A percentile compares a stretch with the other conserved stretches of the same genome.
Conservation (phyloP, 345 rosid genomes). For the Kernera saxatilis region DNA sequence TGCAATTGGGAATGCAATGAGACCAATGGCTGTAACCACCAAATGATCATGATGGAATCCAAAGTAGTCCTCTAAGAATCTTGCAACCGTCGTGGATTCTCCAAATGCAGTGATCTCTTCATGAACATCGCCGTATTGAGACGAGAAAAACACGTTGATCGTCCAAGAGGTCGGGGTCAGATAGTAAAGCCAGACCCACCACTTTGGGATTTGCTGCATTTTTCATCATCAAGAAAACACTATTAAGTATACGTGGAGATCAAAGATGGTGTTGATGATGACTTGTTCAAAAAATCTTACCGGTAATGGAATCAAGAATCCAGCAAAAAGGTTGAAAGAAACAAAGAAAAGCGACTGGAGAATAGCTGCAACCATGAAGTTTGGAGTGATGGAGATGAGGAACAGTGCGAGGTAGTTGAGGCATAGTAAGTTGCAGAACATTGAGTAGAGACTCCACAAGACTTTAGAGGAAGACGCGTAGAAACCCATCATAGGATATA, state of each 20-base stretch:
- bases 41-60: slow-evolving; percentile 46
- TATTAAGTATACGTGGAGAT: neutral
- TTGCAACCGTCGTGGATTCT: slow-evolving; percentile 34
- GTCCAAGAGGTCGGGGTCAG: slow-evolving; percentile 68
- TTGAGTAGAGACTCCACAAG: slow-evolving; percentile 58
- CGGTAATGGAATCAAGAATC: slow-evolving; percentile 59
- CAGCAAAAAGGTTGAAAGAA: slow-evolving; percentile 51
- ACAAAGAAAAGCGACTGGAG: slow-evolving; percentile 39
- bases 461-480: slow-evolving; percentile 45
- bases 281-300: slow-evolving; percentile 36
- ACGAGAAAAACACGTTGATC: slow-evolving; percentile 47
- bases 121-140: slow-evolving; percentile 71
- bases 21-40: slow-evolving; percentile 32
- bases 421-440: slow-evolving; percentile 49
- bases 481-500: slow-evolving; percentile 77
- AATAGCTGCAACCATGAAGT: slow-evolving; percentile 48
- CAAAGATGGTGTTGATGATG: neutral
- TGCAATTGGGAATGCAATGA: slow-evolving; percentile 43
- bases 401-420: slow-evolving; percentile 66
- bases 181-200: slow-evolving; percentile 84
- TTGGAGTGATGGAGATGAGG: slow-evolving; percentile 62
- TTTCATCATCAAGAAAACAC: neutral
- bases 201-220: slow-evolving; percentile 68
- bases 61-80: slow-evolving; percentile 49
- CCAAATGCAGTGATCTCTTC: slow-evolving; percentile 44